phyloP scores from a whole-genome alignment of 495 filamentous ascomycete genomes.

The Glonium stellatum region DNA sequence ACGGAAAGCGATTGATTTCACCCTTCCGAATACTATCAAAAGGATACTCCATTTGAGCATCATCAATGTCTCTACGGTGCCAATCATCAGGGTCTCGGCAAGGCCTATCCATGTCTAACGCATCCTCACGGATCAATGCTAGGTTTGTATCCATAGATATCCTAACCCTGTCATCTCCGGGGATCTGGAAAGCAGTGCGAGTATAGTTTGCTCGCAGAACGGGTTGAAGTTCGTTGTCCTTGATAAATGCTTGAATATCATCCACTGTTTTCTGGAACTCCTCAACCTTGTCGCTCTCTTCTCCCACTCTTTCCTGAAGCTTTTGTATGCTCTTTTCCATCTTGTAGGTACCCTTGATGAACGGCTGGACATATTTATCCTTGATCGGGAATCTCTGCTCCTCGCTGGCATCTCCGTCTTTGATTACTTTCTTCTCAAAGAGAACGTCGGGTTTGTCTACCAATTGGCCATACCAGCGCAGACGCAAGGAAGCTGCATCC shows the following conservation, averaged over 20 bases:
- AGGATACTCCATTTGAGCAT: slow-evolving; percentile 71
- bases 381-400: slow-evolving; percentile 81
- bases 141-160: slow-evolving; percentile 90
- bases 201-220: slow-evolving; percentile 88
- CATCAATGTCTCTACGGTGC: slow-evolving; percentile 89
- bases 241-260: slow-evolving; percentile 73
- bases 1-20: slow-evolving; percentile 87
- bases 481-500: slow-evolving; percentile 72
- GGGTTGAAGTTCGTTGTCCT: slow-evolving; percentile 69
- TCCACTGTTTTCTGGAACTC: slow-evolving; percentile 64
- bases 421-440: slow-evolving; percentile 81
- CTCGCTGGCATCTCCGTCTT: slow-evolving; percentile 62
- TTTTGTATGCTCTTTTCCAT: slow-evolving; percentile 87
- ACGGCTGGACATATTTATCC: slow-evolving; percentile 85
- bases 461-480: slow-evolving; percentile 89
- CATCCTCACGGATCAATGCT: slow-evolving; percentile 88
- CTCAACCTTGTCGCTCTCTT: slow-evolving; percentile 54
- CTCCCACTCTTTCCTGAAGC: slow-evolving; percentile 61
- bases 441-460: slow-evolving; percentile 67
- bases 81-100: slow-evolving; percentile 82
- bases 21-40: slow-evolving; percentile 79
- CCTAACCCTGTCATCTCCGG: slow-evolving; percentile 80
- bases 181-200: slow-evolving; percentile 93
- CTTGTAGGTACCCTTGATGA: slow-evolving; percentile 78
- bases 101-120: slow-evolving; percentile 71